Percentiles rank a stretch among this genome's conserved stretches.
phyloP scores from a whole-genome alignment of 805 yeast species.

The Soucietia sequanensis region DNA sequence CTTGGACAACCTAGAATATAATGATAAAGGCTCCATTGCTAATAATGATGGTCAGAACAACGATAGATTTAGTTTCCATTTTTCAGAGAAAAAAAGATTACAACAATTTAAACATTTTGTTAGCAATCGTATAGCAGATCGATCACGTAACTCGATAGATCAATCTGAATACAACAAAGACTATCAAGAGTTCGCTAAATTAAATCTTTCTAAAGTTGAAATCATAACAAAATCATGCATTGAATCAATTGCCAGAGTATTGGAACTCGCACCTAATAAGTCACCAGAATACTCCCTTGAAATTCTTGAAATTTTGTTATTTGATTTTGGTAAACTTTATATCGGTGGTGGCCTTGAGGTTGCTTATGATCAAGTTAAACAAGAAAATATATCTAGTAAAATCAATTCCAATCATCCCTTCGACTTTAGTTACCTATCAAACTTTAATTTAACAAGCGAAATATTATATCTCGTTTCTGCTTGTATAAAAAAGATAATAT shows the following conservation, averaged over 20 bases:
- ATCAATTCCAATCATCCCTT: constrained; percentile 24
- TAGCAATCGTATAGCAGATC: constrained; percentile 42
- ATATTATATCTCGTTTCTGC: constrained; percentile 66
- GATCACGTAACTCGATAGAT: constrained; percentile 33
- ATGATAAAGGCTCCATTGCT: constrained; percentile 9
- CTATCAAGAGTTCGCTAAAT: constrained; percentile 21
- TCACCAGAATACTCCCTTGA: constrained; percentile 63
- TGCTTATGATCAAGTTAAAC: constrained; percentile 48
- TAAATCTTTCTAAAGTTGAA: constrained; percentile 54
- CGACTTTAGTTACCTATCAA: constrained; percentile 47
- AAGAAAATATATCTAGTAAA: constrained; percentile 29
- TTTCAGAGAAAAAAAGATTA: constrained; percentile 43
- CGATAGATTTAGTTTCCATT: constrained; percentile 30
- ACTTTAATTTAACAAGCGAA: constrained; percentile 55
- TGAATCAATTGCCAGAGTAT: constrained; percentile 73
- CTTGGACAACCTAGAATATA: constrained; percentile 27
- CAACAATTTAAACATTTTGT: constrained; percentile 57
- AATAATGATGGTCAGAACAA: constrained; percentile 10
- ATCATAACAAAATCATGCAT: constrained; percentile 65
- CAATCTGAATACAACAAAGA: constrained; percentile 13
- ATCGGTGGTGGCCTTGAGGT: constrained; percentile 75
- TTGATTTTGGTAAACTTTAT: constrained; percentile 71
- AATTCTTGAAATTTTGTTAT: constrained; percentile 62
- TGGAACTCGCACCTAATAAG: constrained; percentile 67
- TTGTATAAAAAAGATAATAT: constrained; percentile 68